phyloP scores from a whole-genome alignment of 192 early-diverging fungal genomes.

The Linnemannia hyalina region DNA sequence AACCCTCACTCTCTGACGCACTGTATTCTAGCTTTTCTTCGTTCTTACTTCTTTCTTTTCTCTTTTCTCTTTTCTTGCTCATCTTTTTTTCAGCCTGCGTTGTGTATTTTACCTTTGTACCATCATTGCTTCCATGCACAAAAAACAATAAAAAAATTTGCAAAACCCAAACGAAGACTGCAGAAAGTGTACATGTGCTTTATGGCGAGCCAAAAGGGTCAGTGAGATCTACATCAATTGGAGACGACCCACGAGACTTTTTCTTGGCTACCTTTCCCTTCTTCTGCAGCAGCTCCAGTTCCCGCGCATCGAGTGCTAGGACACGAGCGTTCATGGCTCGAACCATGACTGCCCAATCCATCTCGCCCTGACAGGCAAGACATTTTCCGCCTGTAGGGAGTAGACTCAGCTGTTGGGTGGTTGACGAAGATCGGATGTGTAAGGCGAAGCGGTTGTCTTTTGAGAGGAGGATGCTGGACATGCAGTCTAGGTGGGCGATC shows the following conservation, averaged over 20 bases:
- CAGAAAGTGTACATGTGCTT: not conserved
- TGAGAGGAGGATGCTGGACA: conserved; percentile 25
- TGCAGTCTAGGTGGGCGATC: conserved; percentile 48
- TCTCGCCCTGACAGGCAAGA: conserved; percentile 10
- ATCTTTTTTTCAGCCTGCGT: not conserved
- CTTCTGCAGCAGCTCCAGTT: not conserved
- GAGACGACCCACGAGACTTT: not conserved
- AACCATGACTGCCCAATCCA: conserved; percentile 32
- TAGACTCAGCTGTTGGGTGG: not conserved
- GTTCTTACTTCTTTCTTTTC: not conserved
- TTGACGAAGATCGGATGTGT: not conserved
- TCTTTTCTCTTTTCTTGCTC: not conserved
- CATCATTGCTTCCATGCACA: not conserved
- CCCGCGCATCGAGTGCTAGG: not conserved
- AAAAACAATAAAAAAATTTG: not conserved
- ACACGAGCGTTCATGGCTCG: conserved; percentile 32
- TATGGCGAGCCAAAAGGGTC: conserved; percentile 3
- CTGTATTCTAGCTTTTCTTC: not conserved
- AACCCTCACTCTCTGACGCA: not conserved
- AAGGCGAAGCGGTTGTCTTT: not conserved
- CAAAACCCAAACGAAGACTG: not conserved
- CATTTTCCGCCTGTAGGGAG: conserved; percentile 36
- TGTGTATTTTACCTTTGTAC: not conserved
- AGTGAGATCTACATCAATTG: not conserved
- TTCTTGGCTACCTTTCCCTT: not conserved